These are phyloP conservation scores for Dactylellina leptospora DNA, from an alignment of 2,329 filamentous ascomycete genomes.

Conservation along the genomic window DNA sequence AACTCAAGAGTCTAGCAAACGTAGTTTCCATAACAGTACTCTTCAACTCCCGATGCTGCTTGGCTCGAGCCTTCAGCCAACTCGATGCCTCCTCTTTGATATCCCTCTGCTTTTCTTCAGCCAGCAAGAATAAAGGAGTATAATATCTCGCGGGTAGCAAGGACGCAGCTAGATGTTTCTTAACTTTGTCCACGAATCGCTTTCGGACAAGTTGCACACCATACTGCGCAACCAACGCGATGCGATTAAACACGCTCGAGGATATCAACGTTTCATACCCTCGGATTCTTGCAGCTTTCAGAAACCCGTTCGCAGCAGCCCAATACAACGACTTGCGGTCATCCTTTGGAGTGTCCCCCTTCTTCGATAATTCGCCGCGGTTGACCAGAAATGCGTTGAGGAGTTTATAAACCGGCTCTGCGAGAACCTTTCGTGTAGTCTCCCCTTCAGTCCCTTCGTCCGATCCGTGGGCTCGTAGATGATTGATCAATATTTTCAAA, in stretches of 20 bases:
- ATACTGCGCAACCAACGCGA: conserved; percentile 85
- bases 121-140: conserved; percentile 85
- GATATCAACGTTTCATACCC: conserved; percentile 78
- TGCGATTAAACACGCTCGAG: conserved; percentile 77
- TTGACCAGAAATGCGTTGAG: conserved; percentile 78
- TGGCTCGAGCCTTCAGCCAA: conserved; percentile 85
- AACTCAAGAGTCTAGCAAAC: conserved; percentile 82
- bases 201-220: conserved; percentile 75
- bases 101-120: conserved; percentile 82
- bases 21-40: conserved; percentile 78
- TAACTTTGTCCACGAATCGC: conserved; percentile 82
- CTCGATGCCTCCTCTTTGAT: conserved; percentile 80
- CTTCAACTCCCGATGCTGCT: conserved; percentile 63
- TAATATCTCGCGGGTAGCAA: conserved; percentile 81
- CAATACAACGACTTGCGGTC: conserved; percentile 85
- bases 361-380: conserved; percentile 81
- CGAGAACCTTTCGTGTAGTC: conserved; percentile 64
- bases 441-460: conserved; percentile 60
- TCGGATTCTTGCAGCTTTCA: conserved; percentile 84
- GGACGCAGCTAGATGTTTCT: conserved; percentile 83
- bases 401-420: conserved; percentile 77
- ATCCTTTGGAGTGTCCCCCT: conserved; percentile 75
- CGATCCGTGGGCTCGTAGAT: conserved; percentile 69
- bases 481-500: conserved; percentile 85
- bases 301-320: conserved; percentile 77